Evolutionary conservation across 225 moss, liverwort and hornwort species (phyloP), one percentile per base, ranked within the genome.

Genomic region (Polytrichum formosum): DNA sequence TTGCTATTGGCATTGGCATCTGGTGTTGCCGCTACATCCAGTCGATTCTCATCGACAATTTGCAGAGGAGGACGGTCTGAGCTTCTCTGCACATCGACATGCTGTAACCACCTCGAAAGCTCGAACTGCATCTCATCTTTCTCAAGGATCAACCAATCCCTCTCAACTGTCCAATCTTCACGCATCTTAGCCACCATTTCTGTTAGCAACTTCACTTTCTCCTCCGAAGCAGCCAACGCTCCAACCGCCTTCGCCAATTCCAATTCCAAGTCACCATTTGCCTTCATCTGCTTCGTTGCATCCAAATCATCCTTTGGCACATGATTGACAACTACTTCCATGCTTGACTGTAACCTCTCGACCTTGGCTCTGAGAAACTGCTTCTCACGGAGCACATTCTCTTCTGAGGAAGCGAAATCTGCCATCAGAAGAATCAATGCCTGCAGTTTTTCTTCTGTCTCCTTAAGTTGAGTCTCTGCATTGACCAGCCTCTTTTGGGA

Each of bases 11-110:
- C 37, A 37, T 37, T 37, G 37, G 46, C 70, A n/a, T 72, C 62
- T 76, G 54, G 18, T 20, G 55, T 27, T 55, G 22, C 37, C 26
- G 59, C 71, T 68, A 56, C 70, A 69, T 63, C 72, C 70, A 29
- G 22, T 58, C 79, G 58, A 71, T 84, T 75, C 66, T 73, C 78
- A 20, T 70, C 37, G 33, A 79, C 71, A 55, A 59, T 30, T 65
- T 76, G 73, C 31, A 80, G 73, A 29, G 76, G 72, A 29, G 76
- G 68, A 28, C 78, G 75, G 26, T 81, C 78, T 17, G 75, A 46
- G 75, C 73, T 78, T 67, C 72, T 81, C 56, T 73, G 59, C 19
- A 70, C 26, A 69, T 74, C 70, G 4, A 55, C 54, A 18, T 79
- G 73, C 27, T 67, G 73, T 60, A 81, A 69, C 26, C 65, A 59